Conservation (phyloP, 345 rosid genomes). For the Tarenaya hassleriana region DNA sequence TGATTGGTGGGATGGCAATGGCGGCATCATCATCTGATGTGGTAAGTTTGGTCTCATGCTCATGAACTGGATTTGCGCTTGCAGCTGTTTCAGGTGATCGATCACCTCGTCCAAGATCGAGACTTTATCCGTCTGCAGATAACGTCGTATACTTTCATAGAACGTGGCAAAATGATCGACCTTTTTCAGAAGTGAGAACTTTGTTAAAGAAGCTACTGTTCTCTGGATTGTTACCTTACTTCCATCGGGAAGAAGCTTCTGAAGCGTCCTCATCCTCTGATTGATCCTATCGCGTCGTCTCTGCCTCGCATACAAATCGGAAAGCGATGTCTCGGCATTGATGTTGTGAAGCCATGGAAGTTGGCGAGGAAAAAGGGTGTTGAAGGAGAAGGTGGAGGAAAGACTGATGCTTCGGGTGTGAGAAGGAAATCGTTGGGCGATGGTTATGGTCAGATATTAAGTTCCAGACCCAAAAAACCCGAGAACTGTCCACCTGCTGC, state of each 20-base stretch:
- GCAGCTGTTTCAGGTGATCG: conserved; percentile 45
- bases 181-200: too few relatives aligned
- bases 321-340: too few relatives aligned
- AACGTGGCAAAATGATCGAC: too few relatives aligned
- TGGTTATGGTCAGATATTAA: conserved; percentile 10
- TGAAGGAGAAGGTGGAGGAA: conserved; percentile 19
- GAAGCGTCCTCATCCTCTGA: conserved; percentile 68
- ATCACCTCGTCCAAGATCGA: conserved; percentile 59
- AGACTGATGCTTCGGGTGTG: conserved; percentile 16
- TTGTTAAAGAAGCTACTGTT: conserved; percentile 4
- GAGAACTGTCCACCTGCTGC: background rate
- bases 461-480: conserved; percentile 17
- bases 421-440: conserved; percentile 22
- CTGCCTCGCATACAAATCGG: conserved; percentile 20
- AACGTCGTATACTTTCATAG: background rate
- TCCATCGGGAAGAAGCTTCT: conserved; percentile 67
- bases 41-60: conserved; percentile 30
- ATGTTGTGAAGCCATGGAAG: too few relatives aligned
- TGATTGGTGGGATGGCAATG: conserved; percentile 25
- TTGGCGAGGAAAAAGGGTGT: background rate
- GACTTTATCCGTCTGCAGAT: conserved; percentile 51
- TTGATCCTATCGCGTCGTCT: conserved; percentile 65
- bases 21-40: conserved; percentile 47
- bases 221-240: conserved; percentile 36
- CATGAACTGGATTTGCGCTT: conserved; percentile 48